Conservation (phyloP, 345 rosid species). For the Microcos paniculata region DNA sequence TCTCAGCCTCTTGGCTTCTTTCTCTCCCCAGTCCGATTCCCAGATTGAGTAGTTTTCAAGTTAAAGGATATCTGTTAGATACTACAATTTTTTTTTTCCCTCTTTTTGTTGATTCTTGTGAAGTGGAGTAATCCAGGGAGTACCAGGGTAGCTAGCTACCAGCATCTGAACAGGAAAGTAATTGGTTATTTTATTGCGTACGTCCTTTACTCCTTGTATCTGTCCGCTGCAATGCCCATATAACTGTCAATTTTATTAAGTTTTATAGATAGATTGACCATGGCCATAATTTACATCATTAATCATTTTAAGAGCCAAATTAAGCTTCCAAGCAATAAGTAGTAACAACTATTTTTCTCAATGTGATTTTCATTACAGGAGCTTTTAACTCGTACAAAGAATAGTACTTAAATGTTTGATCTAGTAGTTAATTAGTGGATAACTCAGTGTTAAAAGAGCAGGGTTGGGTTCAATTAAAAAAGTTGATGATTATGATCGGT, state of each 20-base stretch:
- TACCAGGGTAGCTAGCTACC: neutral
- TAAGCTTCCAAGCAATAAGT: neutral
- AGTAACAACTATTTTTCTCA: too few relatives aligned
- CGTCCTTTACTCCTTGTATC: neutral
- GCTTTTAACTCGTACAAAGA: too few relatives aligned
- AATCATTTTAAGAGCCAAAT: neutral
- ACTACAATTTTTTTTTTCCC: neutral
- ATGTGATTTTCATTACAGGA: too few relatives aligned
- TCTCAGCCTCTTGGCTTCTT: neutral
- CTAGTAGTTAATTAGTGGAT: too few relatives aligned
- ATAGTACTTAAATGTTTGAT: too few relatives aligned
- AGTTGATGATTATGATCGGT: neutral
- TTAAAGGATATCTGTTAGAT: neutral
- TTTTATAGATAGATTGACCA: too few relatives aligned
- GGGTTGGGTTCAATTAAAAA: neutral
- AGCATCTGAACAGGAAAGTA: neutral
- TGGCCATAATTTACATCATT: neutral
- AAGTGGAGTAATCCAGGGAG: neutral
- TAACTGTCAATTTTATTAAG: too few relatives aligned
- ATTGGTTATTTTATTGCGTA: neutral
- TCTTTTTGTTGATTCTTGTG: neutral
- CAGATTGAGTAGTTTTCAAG: slow-evolving; percentile 5
- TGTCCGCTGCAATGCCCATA: neutral
- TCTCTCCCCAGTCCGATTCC: neutral
- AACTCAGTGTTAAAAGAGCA: neutral